Base-by-base conservation (phyloP, 768 basidiomycete species). In the Galerina sulciceps region DNA sequence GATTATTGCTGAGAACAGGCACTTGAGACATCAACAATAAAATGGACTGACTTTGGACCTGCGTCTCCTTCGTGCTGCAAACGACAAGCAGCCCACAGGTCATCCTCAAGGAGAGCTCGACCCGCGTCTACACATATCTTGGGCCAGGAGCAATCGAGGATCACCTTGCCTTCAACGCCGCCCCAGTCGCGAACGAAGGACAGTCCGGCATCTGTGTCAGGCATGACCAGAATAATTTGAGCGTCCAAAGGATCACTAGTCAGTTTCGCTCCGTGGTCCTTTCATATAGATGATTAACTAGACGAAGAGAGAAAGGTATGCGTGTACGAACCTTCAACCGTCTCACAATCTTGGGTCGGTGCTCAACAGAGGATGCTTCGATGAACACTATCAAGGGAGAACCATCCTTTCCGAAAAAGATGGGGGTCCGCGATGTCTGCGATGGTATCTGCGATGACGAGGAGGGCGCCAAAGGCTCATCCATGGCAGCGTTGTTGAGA, bases 101-200 rank as follows among this genome's bases (percentile, higher is more conserved):
- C 85, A 14, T 69, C 67, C 43, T 73, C 78, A 13, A 79, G 75
- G 36, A 88, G 71, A 26, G 80, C 74, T 42, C 67, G 76, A 43
- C 78, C 79, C 9, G 73, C 75, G 42, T 75, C 63, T 38, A 84
- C 62, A 31, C 76, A 87, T 57, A 70, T 74, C 34, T 72, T 67
- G 41, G 78, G 82, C 89, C 89, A 91, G 2, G 62, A 59, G 61
- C 79, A 76, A 46, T 82, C 74, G 54, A 89, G 73, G 10, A 88
- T 80, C 1, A 81, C 76, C 68, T 85, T 88, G 59, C 71, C 67
- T 26, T 45, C 75, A 45, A 87, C 85, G 20, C 70, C 66, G 6
- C 80, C 76, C 86, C 86, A 89, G 17, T 84, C 81, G 38, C 82
- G 79, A 57, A 89, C 79, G 64, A 88, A 82, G 15, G 78, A 76